phyloP scores from a whole-genome alignment of 1,284 basidiomycete species.

The Golubevia sp. region DNA sequence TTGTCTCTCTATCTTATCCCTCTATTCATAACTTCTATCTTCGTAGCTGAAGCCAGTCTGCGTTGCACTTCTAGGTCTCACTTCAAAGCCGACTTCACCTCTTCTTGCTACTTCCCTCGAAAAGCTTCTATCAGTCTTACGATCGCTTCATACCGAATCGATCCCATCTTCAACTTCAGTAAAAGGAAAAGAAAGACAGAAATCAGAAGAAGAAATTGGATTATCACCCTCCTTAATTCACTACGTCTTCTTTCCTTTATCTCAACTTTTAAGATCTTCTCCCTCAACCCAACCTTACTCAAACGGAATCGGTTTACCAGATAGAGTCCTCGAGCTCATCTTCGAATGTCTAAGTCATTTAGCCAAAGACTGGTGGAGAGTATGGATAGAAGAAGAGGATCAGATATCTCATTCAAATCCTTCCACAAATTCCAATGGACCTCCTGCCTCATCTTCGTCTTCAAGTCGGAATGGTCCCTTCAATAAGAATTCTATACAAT shows the following conservation, averaged over 20 bases:
- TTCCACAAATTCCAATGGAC: too few relatives aligned
- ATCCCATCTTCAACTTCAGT: not conserved
- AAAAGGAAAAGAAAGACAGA: too few relatives aligned
- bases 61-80: slow-evolving; percentile 30
- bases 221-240: slow-evolving; percentile 35
- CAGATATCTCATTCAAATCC: too few relatives aligned
- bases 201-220: not conserved
- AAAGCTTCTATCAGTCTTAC: not conserved
- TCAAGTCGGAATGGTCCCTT: too few relatives aligned
- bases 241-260: slow-evolving; percentile 53
- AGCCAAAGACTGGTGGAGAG: slow-evolving; percentile 42
- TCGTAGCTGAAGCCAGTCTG: slow-evolving; percentile 35
- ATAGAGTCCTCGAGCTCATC: slow-evolving; percentile 18
- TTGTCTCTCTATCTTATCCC: too few relatives aligned
- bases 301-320: slow-evolving; percentile 15
- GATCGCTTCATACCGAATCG: not conserved
- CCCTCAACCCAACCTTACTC: not conserved
- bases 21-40: too few relatives aligned
- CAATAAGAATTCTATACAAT: too few relatives aligned
- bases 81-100: not conserved
- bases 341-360: slow-evolving; percentile 27
- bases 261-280: slow-evolving; percentile 32
- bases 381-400: slow-evolving; percentile 14
- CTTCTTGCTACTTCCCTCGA: not conserved
- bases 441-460: too few relatives aligned